phyloP scores from a whole-genome alignment of 1,284 basidiomycete species.

The Marasmius fiardii region DNA sequence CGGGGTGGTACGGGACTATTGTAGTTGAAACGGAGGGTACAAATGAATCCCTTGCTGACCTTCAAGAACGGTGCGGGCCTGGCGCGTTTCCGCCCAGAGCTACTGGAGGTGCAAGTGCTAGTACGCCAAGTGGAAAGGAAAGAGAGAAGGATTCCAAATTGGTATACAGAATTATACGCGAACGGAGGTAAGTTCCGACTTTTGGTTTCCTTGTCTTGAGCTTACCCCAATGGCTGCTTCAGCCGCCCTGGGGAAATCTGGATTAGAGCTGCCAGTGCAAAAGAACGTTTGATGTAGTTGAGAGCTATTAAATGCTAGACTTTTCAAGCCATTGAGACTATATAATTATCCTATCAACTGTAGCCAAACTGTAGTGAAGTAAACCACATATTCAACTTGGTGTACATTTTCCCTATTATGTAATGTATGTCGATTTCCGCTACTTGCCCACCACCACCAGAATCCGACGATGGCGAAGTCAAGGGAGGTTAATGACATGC shows the following conservation, averaged over 20 bases:
- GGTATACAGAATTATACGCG: conserved; percentile 70
- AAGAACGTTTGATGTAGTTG: conserved; percentile 40
- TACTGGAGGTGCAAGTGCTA: conserved; percentile 12
- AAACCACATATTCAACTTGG: too few relatives aligned
- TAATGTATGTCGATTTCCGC: too few relatives aligned
- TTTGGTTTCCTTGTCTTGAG: neutral
- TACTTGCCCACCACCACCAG: neutral
- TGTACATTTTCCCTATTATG: too few relatives aligned
- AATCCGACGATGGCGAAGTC: neutral
- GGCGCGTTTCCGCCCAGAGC: conserved; percentile 61
- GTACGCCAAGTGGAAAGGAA: conserved; percentile 12
- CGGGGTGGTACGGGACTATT: conserved; percentile 76
- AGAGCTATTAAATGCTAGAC: neutral
- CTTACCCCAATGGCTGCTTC: conserved; percentile 1
- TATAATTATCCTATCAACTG: too few relatives aligned
- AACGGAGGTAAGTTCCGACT: conserved; percentile 58
- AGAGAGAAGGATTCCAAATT: conserved; percentile 43
- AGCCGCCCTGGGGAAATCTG: conserved; percentile 82
- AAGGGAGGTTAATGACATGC: conserved; percentile 40
- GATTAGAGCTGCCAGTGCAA: conserved; percentile 63
- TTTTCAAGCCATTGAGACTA: too few relatives aligned
- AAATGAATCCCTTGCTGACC: conserved; percentile 75
- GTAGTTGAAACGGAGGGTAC: conserved; percentile 82
- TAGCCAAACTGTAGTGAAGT: too few relatives aligned
- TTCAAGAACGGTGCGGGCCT: conserved; percentile 66